Evolutionary conservation across 176 grass and related monocot species (phyloP).

Genomic region (Typha latifolia): DNA sequence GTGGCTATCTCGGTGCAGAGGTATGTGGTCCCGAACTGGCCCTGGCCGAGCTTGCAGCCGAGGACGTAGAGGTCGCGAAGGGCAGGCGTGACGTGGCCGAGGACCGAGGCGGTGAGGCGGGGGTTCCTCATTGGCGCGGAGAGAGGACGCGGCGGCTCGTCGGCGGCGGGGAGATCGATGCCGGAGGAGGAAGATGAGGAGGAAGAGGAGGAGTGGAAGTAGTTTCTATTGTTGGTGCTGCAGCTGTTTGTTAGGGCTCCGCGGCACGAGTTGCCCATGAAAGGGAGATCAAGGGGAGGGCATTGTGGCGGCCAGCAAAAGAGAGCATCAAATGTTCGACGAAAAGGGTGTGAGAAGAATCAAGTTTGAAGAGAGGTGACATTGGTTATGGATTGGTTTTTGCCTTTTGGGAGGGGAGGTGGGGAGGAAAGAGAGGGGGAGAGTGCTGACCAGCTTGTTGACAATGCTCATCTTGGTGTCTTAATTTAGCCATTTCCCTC

Average conservation of each 20-base stretch:
- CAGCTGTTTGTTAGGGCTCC: constrained; percentile 18
- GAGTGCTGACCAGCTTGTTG: background rate
- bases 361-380: background rate
- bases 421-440: background rate
- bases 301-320: background rate
- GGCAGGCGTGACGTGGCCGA: constrained; percentile 38
- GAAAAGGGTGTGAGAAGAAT: background rate
- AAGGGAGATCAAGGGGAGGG: constrained; percentile 6
- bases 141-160: background rate
- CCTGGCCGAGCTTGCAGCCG: constrained; percentile 63
- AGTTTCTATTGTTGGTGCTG: background rate
- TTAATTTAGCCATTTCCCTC: no score
- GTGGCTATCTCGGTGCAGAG: constrained; percentile 48
- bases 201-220: constrained; percentile 1
- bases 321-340: background rate
- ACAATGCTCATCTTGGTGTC: no score
- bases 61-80: constrained; percentile 51
- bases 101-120: constrained; percentile 28
- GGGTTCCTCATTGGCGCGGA: constrained; percentile 12
- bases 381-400: background rate
- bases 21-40: constrained; percentile 71
- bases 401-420: background rate
- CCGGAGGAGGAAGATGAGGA: constrained; percentile 11
- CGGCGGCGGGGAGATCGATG: background rate
- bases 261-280: constrained; percentile 51